A percentile compares a stretch with the other conserved stretches of the same genome.
These are phyloP conservation scores for Clohesyomyces aquaticus DNA, from an alignment of 495 filamentous ascomycete species.

Conservation along the genomic window DNA sequence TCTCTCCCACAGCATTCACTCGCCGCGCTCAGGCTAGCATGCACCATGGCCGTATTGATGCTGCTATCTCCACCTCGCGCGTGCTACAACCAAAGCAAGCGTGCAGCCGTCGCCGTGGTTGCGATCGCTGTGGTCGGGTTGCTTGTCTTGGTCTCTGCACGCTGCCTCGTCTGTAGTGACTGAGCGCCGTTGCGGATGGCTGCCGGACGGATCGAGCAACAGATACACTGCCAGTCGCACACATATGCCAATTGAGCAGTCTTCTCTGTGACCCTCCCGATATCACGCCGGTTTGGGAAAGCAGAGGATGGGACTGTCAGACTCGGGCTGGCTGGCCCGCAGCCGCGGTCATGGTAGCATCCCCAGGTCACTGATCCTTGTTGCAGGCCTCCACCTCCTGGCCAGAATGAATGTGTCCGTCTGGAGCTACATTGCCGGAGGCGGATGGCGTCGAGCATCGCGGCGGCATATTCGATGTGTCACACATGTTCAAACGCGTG, in stretches of 20 bases:
- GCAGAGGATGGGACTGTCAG: conserved; percentile 16
- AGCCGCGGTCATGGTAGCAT: conserved; percentile 42
- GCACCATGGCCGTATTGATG: conserved; percentile 19
- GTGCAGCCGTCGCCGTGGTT: conserved; percentile 30
- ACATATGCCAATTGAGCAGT: conserved; percentile 11
- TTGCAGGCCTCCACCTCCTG: too few relatives aligned
- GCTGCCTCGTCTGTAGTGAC: conserved; percentile 10
- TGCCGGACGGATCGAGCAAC: conserved; percentile 28
- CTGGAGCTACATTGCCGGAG: too few relatives aligned
- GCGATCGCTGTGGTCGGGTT: too few relatives aligned
- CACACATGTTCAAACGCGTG: conserved; percentile 18
- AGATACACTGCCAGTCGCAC: conserved; percentile 34
- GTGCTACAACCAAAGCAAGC: conserved; percentile 36
- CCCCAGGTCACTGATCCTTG: conserved; percentile 33
- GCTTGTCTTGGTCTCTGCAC: too few relatives aligned
- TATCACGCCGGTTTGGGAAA: conserved; percentile 11
- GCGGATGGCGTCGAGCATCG: conserved; percentile 19
- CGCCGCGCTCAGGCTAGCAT: conserved; percentile 16
- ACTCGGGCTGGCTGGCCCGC: conserved; percentile 37
- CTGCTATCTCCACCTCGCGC: conserved; percentile 34
- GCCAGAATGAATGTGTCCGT: too few relatives aligned
- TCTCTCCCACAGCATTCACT: not conserved
- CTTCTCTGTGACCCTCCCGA: conserved; percentile 25
- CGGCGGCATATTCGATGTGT: conserved; percentile 28
- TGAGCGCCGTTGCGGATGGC: conserved; percentile 26